Evolutionary conservation across 306 rosid genomes (phyloP), one percentile per base, ranked within the genome.

Genomic region (Cicer pinnatifidum): DNA sequence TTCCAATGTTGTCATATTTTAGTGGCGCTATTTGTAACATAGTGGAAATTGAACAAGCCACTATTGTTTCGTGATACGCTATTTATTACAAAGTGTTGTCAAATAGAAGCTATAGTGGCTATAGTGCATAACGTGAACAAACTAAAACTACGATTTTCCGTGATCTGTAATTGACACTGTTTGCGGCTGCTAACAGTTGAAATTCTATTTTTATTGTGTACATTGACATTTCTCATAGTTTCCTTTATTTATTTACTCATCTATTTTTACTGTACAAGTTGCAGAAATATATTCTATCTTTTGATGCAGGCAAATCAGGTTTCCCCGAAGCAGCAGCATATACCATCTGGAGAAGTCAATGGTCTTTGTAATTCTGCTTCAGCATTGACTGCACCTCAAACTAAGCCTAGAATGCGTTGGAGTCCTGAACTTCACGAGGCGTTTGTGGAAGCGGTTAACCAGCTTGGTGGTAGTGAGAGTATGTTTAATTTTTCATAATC

Each of bases 321-420:
- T 78, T 54, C 80, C 19, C 85, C 52, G 75, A 80, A 58, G 75
- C 83, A 69, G 63, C 88, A 59, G 67, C 64, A 80, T 44, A 28
- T 67, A 73, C 83, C 67, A 70, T 77, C 85, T 40, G 82, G 38
- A 72, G 97, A 93, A 73, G 74, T 79, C 59, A 74, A 39, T 16
- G 57, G 82, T 41, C 64, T 59, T 59, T 69, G 85, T 71, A 89
- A 69, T 19, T 76, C 96, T 2, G 78, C 46, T 17, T 78, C 96
- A 3, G 76, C 50, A 41, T 65, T 90, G 8, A 35, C 82, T 60
- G 88, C 82, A 64, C 62, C 91, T 11, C 77, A 96, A 73, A 65
- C 83, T 33, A 92, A 92, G 83, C 69, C 91, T 37, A 85, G 99
- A 83, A 94, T 94, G 97, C 96, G 99, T 38, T 94, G 99, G 99